These are phyloP conservation scores for Hirschfeldia incana DNA, from an alignment of 345 rosid species.

Conservation along the genomic window DNA sequence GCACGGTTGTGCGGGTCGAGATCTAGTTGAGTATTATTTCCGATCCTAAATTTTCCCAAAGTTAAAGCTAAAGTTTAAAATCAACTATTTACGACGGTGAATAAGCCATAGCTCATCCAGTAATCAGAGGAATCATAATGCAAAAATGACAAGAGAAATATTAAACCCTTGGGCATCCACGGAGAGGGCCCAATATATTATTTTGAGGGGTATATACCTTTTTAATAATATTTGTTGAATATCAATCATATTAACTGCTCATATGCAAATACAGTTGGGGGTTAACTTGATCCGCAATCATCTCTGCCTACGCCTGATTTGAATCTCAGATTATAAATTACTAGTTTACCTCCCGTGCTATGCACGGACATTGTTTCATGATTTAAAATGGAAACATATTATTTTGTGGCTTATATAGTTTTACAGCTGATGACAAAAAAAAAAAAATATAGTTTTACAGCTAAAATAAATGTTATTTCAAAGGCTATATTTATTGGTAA, in stretches of 20 bases:
- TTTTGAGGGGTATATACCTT: neutral
- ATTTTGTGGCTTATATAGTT: no score
- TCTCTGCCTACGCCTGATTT: neutral
- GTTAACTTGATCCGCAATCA: neutral
- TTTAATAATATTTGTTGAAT: neutral
- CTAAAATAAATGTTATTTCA: no score
- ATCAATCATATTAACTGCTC: neutral
- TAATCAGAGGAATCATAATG: neutral
- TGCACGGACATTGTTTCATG: no score
- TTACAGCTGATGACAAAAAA: no score
- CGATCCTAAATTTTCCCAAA: neutral
- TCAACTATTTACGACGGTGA: neutral
- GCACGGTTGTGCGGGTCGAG: no score
- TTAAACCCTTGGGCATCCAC: neutral
- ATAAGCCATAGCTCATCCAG: neutral
- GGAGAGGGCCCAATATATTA: neutral
- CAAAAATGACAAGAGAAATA: neutral
- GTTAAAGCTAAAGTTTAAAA: neutral
- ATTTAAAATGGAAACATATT: no score
- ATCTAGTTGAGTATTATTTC: neutral
- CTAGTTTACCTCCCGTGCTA: no score
- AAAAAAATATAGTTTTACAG: no score
- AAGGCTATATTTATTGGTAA: no score
- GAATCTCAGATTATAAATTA: neutral
- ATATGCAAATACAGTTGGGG: neutral